These are phyloP conservation scores for Tothia fuscella DNA, from an alignment of 2,329 filamentous ascomycete genomes.

Conservation along the genomic window DNA sequence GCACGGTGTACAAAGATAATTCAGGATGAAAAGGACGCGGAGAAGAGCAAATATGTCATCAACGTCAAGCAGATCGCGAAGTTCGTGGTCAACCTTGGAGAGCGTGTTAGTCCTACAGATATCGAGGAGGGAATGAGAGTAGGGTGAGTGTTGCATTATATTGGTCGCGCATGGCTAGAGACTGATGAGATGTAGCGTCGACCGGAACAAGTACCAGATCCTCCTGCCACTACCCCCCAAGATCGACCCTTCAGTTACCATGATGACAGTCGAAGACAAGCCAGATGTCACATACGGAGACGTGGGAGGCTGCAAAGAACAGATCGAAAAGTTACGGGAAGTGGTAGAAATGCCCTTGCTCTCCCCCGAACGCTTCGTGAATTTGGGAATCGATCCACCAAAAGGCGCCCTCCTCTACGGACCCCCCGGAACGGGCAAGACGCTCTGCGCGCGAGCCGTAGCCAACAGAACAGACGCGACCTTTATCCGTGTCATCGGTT, in stretches of 20 bases:
- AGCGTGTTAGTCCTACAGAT: constrained; percentile 93
- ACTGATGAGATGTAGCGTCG: constrained; percentile 47
- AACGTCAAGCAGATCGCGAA: constrained; percentile 99
- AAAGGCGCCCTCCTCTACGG: constrained; percentile 96
- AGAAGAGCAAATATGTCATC: constrained; percentile 99
- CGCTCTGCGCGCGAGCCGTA: constrained; percentile 90
- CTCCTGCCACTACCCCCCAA: constrained; percentile 91
- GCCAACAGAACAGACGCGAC: constrained; percentile 97
- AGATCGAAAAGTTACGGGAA: constrained; percentile 97
- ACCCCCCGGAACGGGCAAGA: constrained; percentile 97
- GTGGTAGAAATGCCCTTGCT: constrained; percentile 97
- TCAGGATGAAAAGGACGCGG: constrained; percentile 83
- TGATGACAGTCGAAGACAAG: constrained; percentile 99
- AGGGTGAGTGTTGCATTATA: constrained; percentile 40
- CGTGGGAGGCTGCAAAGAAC: constrained; percentile 97
- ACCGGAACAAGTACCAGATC: constrained; percentile 98
- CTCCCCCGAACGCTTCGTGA: constrained; percentile 93
- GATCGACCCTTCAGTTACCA: constrained; percentile 97
- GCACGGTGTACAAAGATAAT: constrained; percentile 99
- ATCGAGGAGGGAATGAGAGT: constrained; percentile 99
- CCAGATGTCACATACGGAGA: constrained; percentile 98
- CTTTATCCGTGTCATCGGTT: constrained; percentile 97
- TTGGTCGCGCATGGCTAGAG: constrained; percentile 4
- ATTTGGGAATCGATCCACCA: constrained; percentile 95
- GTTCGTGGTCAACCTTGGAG: constrained; percentile 95